Evolutionary conservation across 768 basidiomycete genomes (phyloP), one percentile per base, ranked within the genome.

Genomic region (Boletus edulis): DNA sequence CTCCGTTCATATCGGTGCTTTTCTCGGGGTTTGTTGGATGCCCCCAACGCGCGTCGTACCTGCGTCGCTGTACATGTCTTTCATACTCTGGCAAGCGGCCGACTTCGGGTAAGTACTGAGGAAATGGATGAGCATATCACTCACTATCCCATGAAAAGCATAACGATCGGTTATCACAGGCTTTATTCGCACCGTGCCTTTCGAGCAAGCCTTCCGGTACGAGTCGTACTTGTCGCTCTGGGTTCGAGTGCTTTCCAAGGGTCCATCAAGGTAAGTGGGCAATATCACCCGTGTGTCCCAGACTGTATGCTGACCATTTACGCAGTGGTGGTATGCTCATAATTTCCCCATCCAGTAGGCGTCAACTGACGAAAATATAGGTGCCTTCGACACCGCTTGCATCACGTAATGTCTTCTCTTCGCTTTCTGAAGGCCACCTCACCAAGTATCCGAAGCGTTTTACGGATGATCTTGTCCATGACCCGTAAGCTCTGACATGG

Each of bases 131-230:
- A 20, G 32, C n/a, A 27, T 9, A 10, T 17, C 56, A 49, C 29
- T 29, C 43, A 57, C 54, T 32, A 37, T n/a, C 6, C 12, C 15
- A 39, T 49, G 37, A 20, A 49, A 48, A 57, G 56, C 12, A 43
- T 57, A 18, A 57, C 56, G 0, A 57, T 57, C 14, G 55, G 56
- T n/a, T 57, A 57, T 40, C 56, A 57, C 15, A 57, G 56, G 15
- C 37, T 57, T 1, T 57, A 57, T 31, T 49, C 55, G 3, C 56
- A 57, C 8, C 55, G 56, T 5, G 18, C 54, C 11, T 57, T 57
- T 29, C 22, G 17, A 22, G 56, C 56, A 9, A 49, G 29, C 38
- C 12, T 49, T 40, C 20, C 18, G 15, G 54, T 57, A 24, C 55
- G 56, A 9, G 24, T 57, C 20, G 27, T 46, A 7, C 42, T 57